Evolutionary conservation across 2,329 filamentous ascomycete species (phyloP).

Genomic region (Nemania bipapillata): DNA sequence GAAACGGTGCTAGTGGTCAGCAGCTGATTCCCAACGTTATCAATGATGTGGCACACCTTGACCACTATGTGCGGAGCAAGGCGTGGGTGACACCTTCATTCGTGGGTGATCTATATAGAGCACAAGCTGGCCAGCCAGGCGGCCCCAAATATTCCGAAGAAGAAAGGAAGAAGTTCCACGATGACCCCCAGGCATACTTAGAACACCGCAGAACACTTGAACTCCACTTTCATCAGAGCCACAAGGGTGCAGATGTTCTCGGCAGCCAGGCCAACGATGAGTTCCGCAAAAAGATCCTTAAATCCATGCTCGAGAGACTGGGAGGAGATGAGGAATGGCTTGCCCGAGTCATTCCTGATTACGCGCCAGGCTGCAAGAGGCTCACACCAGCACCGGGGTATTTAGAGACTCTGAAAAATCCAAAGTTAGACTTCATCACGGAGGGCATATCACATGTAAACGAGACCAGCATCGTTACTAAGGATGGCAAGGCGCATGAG

Average conservation of each 20-base stretch:
- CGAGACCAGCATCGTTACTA: conserved; percentile 67
- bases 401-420: conserved; percentile 69
- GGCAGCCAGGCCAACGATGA: conserved; percentile 60
- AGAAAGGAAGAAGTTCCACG: conserved; percentile 54
- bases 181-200: conserved; percentile 67
- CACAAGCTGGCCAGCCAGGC: conserved; percentile 42
- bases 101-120: conserved; percentile 56
- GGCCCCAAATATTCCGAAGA: conserved; percentile 66
- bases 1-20: conserved; percentile 71
- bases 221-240: conserved; percentile 67
- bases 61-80: conserved; percentile 72
- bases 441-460: conserved; percentile 69
- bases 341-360: conserved; percentile 59
- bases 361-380: conserved; percentile 71
- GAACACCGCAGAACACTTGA: conserved; percentile 67
- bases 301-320: conserved; percentile 61
- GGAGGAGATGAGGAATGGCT: conserved; percentile 46
- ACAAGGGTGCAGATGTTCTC: conserved; percentile 58
- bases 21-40: conserved; percentile 67
- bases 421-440: conserved; percentile 71
- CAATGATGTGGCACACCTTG: conserved; percentile 60
- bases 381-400: conserved; percentile 75
- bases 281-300: background rate
- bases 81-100: conserved; percentile 76
- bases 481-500: conserved; percentile 65